Conservation (phyloP, 306 rosid species). For the Trichosanthes truncata region DNA sequence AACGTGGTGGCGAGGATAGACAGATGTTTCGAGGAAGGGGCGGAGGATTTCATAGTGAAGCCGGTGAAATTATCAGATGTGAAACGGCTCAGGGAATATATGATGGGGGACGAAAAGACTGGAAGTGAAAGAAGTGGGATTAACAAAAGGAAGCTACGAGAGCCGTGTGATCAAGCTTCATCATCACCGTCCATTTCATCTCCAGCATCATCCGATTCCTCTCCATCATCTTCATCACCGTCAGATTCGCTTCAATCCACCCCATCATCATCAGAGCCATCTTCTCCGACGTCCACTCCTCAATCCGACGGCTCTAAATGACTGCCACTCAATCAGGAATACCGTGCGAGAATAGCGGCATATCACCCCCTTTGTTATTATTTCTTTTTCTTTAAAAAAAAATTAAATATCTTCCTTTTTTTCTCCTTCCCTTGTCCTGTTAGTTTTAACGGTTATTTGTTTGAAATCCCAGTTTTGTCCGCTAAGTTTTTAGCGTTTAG, state of each 20-base stretch:
- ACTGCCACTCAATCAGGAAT: slow-evolving; percentile 26
- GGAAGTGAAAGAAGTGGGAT: slow-evolving; percentile 20
- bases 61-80: slow-evolving; percentile 92
- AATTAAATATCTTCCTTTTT: background rate
- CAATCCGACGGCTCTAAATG: slow-evolving; percentile 74
- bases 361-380: slow-evolving; percentile 1
- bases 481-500: background rate
- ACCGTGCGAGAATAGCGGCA: background rate
- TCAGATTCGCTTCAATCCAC: slow-evolving; percentile 4
- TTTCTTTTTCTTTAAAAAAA: background rate
- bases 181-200: slow-evolving; percentile 47
- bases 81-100: slow-evolving; percentile 46
- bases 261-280: slow-evolving; percentile 25
- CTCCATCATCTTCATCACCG: slow-evolving; percentile 18
- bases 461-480: slow-evolving; percentile 21
- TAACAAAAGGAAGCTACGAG: slow-evolving; percentile 59
- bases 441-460: slow-evolving; percentile 54
- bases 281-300: slow-evolving; percentile 50
- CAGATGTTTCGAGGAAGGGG: slow-evolving; percentile 97
- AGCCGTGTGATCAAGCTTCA: slow-evolving; percentile 35
- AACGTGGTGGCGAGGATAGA: slow-evolving; percentile 83
- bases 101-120: slow-evolving; percentile 35
- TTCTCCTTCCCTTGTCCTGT: slow-evolving; percentile 47
- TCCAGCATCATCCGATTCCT: slow-evolving; percentile 23
- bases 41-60: slow-evolving; percentile 91